These are phyloP conservation scores for Rhizopogon vinicolor DNA, from an alignment of 768 basidiomycete species.

Conservation along the genomic window DNA sequence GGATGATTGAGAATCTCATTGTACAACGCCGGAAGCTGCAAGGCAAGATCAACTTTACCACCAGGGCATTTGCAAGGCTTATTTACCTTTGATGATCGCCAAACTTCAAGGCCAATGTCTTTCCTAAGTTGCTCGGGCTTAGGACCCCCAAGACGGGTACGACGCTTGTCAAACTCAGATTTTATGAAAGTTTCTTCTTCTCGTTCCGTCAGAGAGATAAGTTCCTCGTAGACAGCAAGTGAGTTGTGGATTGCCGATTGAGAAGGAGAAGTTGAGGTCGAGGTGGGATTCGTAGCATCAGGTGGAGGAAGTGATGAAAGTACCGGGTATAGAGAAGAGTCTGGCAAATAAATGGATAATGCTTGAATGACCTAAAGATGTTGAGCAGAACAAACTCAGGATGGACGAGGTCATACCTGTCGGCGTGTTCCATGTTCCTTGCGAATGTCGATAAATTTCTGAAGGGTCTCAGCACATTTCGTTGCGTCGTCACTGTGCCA, in stretches of 20 bases:
- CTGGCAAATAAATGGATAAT: constrained; percentile 69
- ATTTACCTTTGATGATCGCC: constrained; percentile 54
- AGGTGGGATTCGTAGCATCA: constrained; percentile 69
- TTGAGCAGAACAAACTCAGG: not conserved
- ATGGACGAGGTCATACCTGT: constrained; percentile 39
- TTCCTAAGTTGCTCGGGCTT: constrained; percentile 52
- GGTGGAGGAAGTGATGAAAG: constrained; percentile 68
- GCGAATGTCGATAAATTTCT: constrained; percentile 66
- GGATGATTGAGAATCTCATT: constrained; percentile 81
- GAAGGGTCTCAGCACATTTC: constrained; percentile 79
- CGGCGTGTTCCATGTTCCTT: constrained; percentile 54
- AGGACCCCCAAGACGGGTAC: constrained; percentile 70
- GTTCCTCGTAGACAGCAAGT: constrained; percentile 68
- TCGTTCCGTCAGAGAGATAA: constrained; percentile 57
- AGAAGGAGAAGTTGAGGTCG: constrained; percentile 50
- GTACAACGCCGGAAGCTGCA: constrained; percentile 68
- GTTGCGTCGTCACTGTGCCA: constrained; percentile 58
- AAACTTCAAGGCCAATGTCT: constrained; percentile 66
- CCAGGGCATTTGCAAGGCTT: not conserved
- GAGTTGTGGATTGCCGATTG: constrained; percentile 67
- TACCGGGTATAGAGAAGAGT: constrained; percentile 57
- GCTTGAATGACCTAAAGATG: constrained; percentile 55
- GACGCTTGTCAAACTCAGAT: constrained; percentile 71
- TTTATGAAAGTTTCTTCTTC: constrained; percentile 55
- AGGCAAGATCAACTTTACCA: constrained; percentile 3